Evolutionary conservation across 2,329 filamentous ascomycete genomes (phyloP), one percentile per base, ranked within the genome.

Genomic region (Fusarium albosuccineum): DNA sequence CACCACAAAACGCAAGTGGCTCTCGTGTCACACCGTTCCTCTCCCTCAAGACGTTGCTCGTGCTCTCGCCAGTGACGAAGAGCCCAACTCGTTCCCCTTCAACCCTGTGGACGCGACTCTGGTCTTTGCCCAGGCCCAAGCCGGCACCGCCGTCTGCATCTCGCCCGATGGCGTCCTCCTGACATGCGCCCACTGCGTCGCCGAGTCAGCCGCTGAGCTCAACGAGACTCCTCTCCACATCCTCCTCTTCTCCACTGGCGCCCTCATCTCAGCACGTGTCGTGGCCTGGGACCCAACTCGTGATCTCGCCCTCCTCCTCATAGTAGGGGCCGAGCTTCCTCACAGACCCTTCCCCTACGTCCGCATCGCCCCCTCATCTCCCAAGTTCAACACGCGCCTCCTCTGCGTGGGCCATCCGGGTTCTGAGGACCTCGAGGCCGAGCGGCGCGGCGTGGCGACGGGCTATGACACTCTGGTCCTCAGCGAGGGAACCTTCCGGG

Each of bases 151-250:
- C 0, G 78, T 86, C 3, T 86, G 83, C 64, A 80, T 86, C 34
- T 78, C 79, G 0, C 64, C 77, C 0, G 57, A 70, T 4, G 84
- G 85, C 5, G 74, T 84, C 40, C 66, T 85, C 5, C 72, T 86
- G 17, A 85, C 83, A 2, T 86, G 84, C 70, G 77, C 84, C 0
- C 85, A 86, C 61, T 86, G 84, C 64, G 73, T 86, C 16, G 82
- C 81, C 3, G 83, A 85, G 48, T 74, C 71, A 0, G 63, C 66
- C 5, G 70, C 74, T 2, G 79, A 82, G 9, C 74, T 80, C 3
- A n/a, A 45, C 9, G 39, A 41, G 0, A 51, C 66, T 0, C 73
- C 73, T 11, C 60, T 55, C 5, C 75, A 78, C 41, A 83, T 80
- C 77, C 76, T 86, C 1, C 67, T 86, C 3, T 85, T 80, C 57